Conservation (phyloP, 164 flowering plant species). For the Protea cynaroides region DNA sequence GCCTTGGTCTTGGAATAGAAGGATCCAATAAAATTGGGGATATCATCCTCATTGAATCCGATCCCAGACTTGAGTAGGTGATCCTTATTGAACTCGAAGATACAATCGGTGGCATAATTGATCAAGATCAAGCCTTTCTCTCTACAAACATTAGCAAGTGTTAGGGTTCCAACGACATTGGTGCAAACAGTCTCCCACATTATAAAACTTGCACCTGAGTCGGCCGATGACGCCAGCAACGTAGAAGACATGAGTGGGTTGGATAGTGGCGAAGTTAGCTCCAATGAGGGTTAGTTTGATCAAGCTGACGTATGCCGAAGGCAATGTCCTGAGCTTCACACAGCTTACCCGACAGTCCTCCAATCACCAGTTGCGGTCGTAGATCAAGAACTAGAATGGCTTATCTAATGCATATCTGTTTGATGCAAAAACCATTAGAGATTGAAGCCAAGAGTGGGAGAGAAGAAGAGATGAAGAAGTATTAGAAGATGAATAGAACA, state of each 20-base stretch:
- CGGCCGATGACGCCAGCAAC: constrained; percentile 40
- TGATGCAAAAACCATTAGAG: too few species aligned
- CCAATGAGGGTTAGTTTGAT: constrained; percentile 27
- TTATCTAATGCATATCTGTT: constrained; percentile 4
- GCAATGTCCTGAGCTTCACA: constrained; percentile 29
- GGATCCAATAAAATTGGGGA: constrained; percentile 36
- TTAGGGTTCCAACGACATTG: too few species aligned
- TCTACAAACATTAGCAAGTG: too few species aligned
- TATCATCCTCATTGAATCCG: constrained; percentile 38
- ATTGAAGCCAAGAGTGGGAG: constrained; percentile 4
- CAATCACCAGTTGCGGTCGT: constrained; percentile 39
- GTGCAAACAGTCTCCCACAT: constrained; percentile 43
- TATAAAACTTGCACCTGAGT: constrained; percentile 36
- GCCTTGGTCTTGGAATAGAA: constrained; percentile 46
- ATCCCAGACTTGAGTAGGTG: constrained; percentile 36
- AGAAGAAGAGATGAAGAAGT: constrained; percentile 6
- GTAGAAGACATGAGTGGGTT: constrained; percentile 39
- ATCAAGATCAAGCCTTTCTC: too few species aligned
- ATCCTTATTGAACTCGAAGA: constrained; percentile 33
- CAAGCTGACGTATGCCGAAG: constrained; percentile 34
- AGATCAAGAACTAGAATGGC: constrained; percentile 34
- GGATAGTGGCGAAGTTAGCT: constrained; percentile 19
- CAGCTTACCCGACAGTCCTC: constrained; percentile 29
- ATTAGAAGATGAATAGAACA: too few species aligned
- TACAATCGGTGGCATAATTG: constrained; percentile 43